Base-by-base conservation (phyloP, 192 early-diverging fungal species). In the Coemansia sp. region DNA sequence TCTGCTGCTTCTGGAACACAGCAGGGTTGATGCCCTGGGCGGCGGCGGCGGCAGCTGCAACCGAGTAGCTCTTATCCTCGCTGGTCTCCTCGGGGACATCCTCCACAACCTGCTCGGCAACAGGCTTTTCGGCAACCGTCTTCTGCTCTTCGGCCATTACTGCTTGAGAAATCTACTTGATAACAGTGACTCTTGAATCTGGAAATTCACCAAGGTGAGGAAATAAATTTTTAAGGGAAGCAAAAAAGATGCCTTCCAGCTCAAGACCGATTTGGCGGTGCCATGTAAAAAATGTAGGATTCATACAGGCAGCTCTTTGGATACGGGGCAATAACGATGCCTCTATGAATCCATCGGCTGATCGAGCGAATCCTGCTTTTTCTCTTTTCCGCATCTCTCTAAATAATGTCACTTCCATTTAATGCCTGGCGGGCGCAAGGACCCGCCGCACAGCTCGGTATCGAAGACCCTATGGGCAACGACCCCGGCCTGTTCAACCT, bases 1-100 rank as follows among this genome's bases (percentile, higher is more conserved):
- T 86, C 79, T 90, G 89, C 64, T 71, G 70, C 55, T 62, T 73
- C 59, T 62, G 58, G 46, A 60, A 17, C 7, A 32, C 50, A 17
- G 59, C 14, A 30, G 53, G 64, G 64, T 40, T 64, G 57, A 53
- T 58, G 36, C 58, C 69, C 57, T 71, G 69, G 14, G 58, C 53
- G 2, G 69, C 62, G 1, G 62, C 69, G 1, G 69, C 57, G 4
- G 51, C 64, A 0, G 65, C 65, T 0, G 64, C 64, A 23, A 58
- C 58, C 32, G 56, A 53, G 32, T 32, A 40, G 26, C 64, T 21
- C 40, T 56, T 54, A 28, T 44, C 46, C 10, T 51, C 49, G 56
- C 53, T 20, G 30, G 47, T 10, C 66, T 68, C 47, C 60, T 62
- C 67, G 18, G 56, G 46, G 14, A 58, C 59, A 40, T 76, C 66